Percentiles rank a stretch among this genome's conserved stretches.
These are phyloP conservation scores for Moelleriella libera DNA, from an alignment of 2,329 filamentous ascomycete genomes.

Conservation along the genomic window DNA sequence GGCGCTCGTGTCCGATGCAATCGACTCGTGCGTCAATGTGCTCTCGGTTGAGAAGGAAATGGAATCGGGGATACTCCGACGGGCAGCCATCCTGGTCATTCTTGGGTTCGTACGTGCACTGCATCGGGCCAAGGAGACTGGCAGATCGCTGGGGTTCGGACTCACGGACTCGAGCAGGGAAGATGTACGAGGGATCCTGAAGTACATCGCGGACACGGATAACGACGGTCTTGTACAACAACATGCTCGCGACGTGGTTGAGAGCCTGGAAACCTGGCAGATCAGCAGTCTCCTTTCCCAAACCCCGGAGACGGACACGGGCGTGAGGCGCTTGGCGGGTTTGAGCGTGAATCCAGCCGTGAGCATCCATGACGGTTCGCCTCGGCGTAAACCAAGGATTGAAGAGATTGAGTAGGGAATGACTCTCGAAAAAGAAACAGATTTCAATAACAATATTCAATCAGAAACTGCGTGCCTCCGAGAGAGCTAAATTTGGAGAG, in stretches of 20 bases:
- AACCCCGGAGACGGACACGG: constrained; percentile 10
- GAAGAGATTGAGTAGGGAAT: constrained; percentile 44
- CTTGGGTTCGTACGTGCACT: constrained; percentile 47
- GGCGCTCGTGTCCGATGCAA: constrained; percentile 34
- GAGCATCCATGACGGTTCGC: constrained; percentile 10
- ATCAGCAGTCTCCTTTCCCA: constrained; percentile 34
- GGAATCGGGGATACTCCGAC: constrained; percentile 49
- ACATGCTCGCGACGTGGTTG: constrained; percentile 52
- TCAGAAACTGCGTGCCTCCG: too few relatives aligned
- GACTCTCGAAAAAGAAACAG: neutral
- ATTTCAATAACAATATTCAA: neutral
- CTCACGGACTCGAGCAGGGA: constrained; percentile 39
- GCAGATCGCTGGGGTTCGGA: constrained; percentile 35
- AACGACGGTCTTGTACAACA: constrained; percentile 53
- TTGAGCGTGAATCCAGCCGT: constrained; percentile 20
- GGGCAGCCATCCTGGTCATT: constrained; percentile 51
- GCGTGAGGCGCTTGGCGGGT: constrained; percentile 20
- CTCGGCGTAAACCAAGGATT: constrained; percentile 27
- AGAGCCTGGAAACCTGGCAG: constrained; percentile 50
- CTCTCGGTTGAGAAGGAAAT: constrained; percentile 46
- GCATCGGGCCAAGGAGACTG: constrained; percentile 33
- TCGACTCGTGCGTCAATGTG: constrained; percentile 50
- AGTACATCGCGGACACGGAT: constrained; percentile 52
- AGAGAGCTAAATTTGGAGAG: too few relatives aligned
- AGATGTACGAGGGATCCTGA: constrained; percentile 47